Evolutionary conservation across 1,284 basidiomycete species (phyloP), one percentile per base, ranked within the genome.

Genomic region (Spongiforma sp.): DNA sequence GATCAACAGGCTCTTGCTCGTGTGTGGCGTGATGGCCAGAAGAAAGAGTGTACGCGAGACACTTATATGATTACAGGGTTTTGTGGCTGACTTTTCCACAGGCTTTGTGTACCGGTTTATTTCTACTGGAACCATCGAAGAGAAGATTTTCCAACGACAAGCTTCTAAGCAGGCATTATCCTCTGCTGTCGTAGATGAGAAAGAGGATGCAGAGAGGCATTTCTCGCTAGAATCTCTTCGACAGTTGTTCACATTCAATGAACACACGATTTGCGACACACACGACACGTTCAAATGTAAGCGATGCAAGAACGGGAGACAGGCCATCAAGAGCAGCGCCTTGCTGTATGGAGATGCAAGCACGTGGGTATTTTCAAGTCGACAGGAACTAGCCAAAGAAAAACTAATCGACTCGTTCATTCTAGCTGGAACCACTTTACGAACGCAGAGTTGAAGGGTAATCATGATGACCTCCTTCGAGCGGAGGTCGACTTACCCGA

Each of bases 11-110:
- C 97, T 12, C 85, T 99, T 8, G 97, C 97, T 46, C 94, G 97
- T 78, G 97, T 99, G 3, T 99, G 97, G 97, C 93, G 98, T 82
- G 97, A 99, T 74, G 97, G 97, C 0, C 97, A 99, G 79, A 99
- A 98, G 88, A 99, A 99, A 88, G 95, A 97, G 80, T 98, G 96
- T 94, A 73, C 62, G 90, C 73, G 12, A 43, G 52, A 15, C 9
- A 17, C 59, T 46, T 2, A 36, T 10, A 14, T 41, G 12, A n/a
- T 56, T 53, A 1, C 17, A 24, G n/a, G 12, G 17, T 30, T 36
- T 46, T 3, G 32, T 56, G 36, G 34, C n/a, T 68, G 33, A 74
- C 32, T 24, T 39, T 12, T 55, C 6, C 5, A 5, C 63, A 95
- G 93, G 94, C 76, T 99, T 99, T 71, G 97, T 99, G 4, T 99